A percentile compares a stretch with the other conserved stretches of the same genome.
phyloP scores from a whole-genome alignment of 2,329 filamentous ascomycete species.

The Kalmusia sp. region DNA sequence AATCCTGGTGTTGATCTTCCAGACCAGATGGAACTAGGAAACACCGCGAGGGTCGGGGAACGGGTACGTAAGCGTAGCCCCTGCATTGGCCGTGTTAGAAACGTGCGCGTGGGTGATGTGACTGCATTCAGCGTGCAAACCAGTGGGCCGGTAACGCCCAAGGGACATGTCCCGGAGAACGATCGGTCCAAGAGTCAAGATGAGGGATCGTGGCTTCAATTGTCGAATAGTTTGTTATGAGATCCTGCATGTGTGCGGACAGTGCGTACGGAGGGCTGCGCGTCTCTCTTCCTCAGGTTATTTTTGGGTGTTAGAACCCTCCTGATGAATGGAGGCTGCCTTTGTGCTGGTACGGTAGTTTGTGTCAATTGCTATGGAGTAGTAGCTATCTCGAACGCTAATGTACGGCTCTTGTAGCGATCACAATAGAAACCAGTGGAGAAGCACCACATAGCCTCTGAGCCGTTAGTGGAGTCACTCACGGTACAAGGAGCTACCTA shows the following conservation, averaged over 20 bases:
- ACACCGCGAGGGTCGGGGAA: background rate
- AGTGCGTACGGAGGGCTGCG: background rate
- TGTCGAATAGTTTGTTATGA: background rate
- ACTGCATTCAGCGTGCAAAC: slow-evolving; percentile 1
- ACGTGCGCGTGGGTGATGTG: slow-evolving; percentile 4
- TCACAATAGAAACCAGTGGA: background rate
- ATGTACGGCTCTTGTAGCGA: background rate
- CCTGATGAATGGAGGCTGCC: too few species aligned
- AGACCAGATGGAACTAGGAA: background rate
- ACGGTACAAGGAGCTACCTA: background rate
- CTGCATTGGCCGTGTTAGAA: slow-evolving; percentile 6
- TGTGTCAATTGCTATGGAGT: too few species aligned
- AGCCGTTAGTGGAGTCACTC: background rate
- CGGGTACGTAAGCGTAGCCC: background rate
- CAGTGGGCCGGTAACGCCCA: background rate
- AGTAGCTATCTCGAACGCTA: too few species aligned
- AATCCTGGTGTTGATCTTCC: slow-evolving; percentile 1
- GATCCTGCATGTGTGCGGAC: background rate
- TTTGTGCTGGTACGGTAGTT: too few species aligned
- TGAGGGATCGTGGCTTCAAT: background rate
- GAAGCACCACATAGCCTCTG: background rate
- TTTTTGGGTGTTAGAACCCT: too few species aligned
- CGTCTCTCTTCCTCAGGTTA: too few species aligned
- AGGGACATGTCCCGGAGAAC: background rate
- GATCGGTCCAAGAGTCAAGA: background rate